Conservation (phyloP, 2,329 filamentous ascomycete species). For the Claviceps arundinis region DNA sequence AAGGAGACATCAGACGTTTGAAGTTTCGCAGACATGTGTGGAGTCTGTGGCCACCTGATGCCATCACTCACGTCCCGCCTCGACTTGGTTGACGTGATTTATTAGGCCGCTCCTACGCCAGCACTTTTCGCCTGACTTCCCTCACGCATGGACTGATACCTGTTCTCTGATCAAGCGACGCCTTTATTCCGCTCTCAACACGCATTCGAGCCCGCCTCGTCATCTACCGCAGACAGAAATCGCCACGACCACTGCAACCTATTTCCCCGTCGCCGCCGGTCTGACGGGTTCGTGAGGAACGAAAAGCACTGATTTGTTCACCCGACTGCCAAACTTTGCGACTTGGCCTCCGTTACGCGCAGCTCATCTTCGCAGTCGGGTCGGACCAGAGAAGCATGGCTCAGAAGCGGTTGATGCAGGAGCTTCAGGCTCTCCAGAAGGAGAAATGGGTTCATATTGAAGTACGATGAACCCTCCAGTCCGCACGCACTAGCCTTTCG, state of each 20-base stretch:
- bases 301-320: too few species aligned
- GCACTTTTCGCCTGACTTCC: neutral
- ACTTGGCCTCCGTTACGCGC: neutral
- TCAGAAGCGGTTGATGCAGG: slow-evolving; percentile 74
- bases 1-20: too few species aligned
- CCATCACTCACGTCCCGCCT: slow-evolving; percentile 7
- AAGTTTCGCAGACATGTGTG: neutral
- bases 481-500: neutral
- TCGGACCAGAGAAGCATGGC: slow-evolving; percentile 22
- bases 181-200: too few species aligned
- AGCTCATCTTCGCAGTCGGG: neutral
- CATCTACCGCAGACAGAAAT: too few species aligned
- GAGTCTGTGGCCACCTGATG: slow-evolving; percentile 9
- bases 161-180: too few species aligned
- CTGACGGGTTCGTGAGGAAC: too few species aligned
- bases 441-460: slow-evolving; percentile 93
- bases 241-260: too few species aligned
- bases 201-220: too few species aligned
- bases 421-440: slow-evolving; percentile 68
- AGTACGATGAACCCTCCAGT: slow-evolving; percentile 31
- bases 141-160: neutral
- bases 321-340: too few species aligned
- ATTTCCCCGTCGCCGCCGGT: too few species aligned
- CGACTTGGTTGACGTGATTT: neutral
- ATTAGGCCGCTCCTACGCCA: neutral